phyloP scores from a whole-genome alignment of 768 basidiomycete genomes.

The Boletus rufocinnamomeus region DNA sequence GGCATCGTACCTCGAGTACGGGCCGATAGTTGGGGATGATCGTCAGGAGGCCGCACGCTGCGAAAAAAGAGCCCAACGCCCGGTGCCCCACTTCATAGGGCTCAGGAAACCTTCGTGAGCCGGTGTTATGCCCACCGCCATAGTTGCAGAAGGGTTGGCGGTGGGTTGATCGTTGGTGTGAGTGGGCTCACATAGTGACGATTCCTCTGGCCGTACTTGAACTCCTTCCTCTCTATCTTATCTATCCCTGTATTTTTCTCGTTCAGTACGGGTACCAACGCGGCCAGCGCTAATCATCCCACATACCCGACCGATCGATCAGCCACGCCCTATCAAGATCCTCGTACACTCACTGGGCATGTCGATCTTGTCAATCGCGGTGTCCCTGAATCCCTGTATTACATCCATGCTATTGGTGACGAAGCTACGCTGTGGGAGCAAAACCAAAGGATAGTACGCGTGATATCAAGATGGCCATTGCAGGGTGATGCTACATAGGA shows the following conservation, averaged over 20 bases:
- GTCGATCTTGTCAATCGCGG: conserved; percentile 33
- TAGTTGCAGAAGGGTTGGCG: conserved; percentile 52
- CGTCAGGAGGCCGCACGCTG: conserved; percentile 57
- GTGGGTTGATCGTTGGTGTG: background rate
- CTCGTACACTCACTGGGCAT: conserved; percentile 36
- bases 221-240: conserved; percentile 51
- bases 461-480: background rate
- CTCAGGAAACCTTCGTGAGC: conserved; percentile 48
- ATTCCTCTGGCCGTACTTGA: conserved; percentile 51
- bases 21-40: conserved; percentile 71
- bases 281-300: conserved; percentile 42
- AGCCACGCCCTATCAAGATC: background rate
- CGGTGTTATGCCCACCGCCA: conserved; percentile 62
- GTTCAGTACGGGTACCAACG: conserved; percentile 53
- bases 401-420: conserved; percentile 36
- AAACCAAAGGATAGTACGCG: background rate
- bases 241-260: conserved; percentile 48
- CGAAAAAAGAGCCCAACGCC: conserved; percentile 63
- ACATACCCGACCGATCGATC: conserved; percentile 4
- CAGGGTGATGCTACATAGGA: conserved; percentile 2
- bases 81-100: conserved; percentile 54
- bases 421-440: background rate
- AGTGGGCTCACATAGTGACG: conserved; percentile 39
- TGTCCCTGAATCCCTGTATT: conserved; percentile 35
- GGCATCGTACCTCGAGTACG: conserved; percentile 57